A percentile compares a stretch with the other conserved stretches of the same genome.
These are phyloP conservation scores for Arxiozyma heterogenica DNA, from an alignment of 1,139 yeast genomes.

Conservation along the genomic window DNA sequence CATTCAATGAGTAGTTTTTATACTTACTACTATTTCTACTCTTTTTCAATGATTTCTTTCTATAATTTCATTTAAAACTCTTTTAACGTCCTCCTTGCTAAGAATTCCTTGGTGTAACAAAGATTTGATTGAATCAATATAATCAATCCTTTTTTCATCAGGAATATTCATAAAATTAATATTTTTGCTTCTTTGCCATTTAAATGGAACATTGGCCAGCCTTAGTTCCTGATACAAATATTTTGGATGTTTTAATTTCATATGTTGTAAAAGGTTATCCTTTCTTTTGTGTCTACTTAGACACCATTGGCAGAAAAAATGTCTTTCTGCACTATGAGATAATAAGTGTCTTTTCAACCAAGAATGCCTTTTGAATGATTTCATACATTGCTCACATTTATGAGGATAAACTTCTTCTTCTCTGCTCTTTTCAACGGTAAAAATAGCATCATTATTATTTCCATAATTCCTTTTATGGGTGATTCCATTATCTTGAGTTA, in stretches of 20 bases:
- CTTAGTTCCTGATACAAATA: conserved; percentile 21
- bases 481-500: neutral
- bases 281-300: conserved; percentile 68
- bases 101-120: conserved; percentile 22
- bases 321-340: conserved; percentile 81
- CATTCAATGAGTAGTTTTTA: neutral
- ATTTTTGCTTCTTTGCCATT: conserved; percentile 7
- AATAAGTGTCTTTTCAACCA: conserved; percentile 87
- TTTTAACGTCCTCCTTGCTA: conserved; percentile 27
- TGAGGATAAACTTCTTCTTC: conserved; percentile 20
- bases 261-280: conserved; percentile 38
- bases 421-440: neutral
- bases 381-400: conserved; percentile 68
- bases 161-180: neutral
- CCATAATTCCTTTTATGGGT: neutral
- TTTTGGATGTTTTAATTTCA: conserved; percentile 25
- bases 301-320: conserved; percentile 71
- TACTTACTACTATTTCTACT: neutral
- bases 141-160: conserved; percentile 1
- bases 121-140: conserved; percentile 17
- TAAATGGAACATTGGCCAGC: conserved; percentile 13
- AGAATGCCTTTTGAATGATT: conserved; percentile 78
- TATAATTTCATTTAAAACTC: conserved; percentile 22
- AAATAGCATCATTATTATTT: neutral
- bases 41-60: conserved; percentile 11